phyloP scores from a whole-genome alignment of 2,329 filamentous ascomycete genomes.

The Torrubiella hemipterigena region DNA sequence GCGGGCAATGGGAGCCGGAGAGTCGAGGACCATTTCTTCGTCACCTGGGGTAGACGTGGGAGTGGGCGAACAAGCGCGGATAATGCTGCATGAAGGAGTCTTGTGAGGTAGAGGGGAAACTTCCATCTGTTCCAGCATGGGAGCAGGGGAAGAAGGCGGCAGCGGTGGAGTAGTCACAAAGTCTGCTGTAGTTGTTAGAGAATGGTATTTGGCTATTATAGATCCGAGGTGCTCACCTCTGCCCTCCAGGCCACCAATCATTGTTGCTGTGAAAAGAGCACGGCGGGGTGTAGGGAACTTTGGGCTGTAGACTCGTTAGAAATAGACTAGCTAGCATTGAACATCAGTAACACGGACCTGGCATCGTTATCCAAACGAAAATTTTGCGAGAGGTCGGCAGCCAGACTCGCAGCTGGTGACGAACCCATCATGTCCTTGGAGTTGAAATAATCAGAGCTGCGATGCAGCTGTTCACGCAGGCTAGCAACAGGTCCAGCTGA shows the following conservation, averaged over 20 bases:
- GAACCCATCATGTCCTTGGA: conserved; percentile 68
- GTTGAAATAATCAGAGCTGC: conserved; percentile 67
- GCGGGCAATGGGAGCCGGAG: conserved; percentile 37
- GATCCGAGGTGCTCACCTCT: conserved; percentile 19
- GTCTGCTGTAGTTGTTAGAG: conserved; percentile 32
- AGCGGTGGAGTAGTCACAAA: conserved; percentile 75
- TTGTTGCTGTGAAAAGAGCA: conserved; percentile 27
- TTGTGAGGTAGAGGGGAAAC: conserved; percentile 91
- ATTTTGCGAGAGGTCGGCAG: conserved; percentile 91
- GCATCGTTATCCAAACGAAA: conserved; percentile 77
- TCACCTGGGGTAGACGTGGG: conserved; percentile 38
- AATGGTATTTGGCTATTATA: neutral
- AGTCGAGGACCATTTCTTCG: conserved; percentile 43
- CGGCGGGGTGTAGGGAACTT: conserved; percentile 28
- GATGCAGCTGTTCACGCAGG: conserved; percentile 62
- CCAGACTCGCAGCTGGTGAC: conserved; percentile 81
- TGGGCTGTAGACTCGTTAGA: conserved; percentile 16
- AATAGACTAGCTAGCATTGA: neutral
- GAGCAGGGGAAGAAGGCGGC: conserved; percentile 68
- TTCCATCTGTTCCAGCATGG: conserved; percentile 71
- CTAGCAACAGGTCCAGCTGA: conserved; percentile 52
- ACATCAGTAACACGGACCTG: conserved; percentile 49
- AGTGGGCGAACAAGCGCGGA: conserved; percentile 62
- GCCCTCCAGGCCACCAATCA: conserved; percentile 21
- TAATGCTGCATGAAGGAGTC: conserved; percentile 50